These are phyloP conservation scores for Cutaneotrichosporon cutaneum DNA, from an alignment of 1,284 basidiomycete species.

Conservation along the genomic window DNA sequence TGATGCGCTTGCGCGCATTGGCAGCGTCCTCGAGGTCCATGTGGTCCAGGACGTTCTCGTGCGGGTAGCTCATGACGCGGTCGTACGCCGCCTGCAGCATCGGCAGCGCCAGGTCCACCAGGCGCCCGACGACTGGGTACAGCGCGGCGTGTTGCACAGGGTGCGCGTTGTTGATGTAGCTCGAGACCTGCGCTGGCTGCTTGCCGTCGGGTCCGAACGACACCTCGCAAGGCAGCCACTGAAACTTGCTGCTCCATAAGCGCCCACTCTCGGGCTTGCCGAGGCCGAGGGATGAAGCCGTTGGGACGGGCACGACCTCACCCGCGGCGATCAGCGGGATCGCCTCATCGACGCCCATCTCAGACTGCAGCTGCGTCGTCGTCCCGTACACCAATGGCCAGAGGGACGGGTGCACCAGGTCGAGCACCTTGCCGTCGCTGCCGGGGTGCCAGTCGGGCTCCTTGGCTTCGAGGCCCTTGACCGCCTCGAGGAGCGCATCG, in stretches of 20 bases:
- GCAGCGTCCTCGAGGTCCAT: not conserved
- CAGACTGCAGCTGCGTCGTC: not conserved
- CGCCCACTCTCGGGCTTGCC: not conserved
- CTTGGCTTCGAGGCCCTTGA: slow-evolving; percentile 4
- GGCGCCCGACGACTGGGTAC: not conserved
- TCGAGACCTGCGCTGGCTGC: not conserved
- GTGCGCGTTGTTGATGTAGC: slow-evolving; percentile 24
- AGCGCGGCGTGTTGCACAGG: slow-evolving; percentile 7
- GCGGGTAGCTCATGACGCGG: slow-evolving; percentile 1
- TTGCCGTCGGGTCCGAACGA: not conserved
- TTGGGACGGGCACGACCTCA: not conserved
- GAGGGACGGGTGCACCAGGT: slow-evolving; percentile 18
- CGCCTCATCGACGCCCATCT: too few species aligned
- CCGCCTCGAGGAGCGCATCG: not conserved
- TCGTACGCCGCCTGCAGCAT: slow-evolving; percentile 3
- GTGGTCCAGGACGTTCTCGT: not conserved
- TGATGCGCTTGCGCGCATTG: not conserved
- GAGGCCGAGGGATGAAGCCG: not conserved
- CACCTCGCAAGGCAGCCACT: slow-evolving; percentile 18
- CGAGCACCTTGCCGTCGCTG: slow-evolving; percentile 9
- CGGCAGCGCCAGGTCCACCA: not conserved
- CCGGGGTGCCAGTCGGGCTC: slow-evolving; percentile 16
- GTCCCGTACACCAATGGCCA: slow-evolving; percentile 15
- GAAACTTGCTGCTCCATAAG: slow-evolving; percentile 5
- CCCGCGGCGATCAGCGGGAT: slow-evolving; percentile 2